These are phyloP conservation scores for Pelargonium nanum DNA, from an alignment of 345 rosid genomes.

Conservation along the genomic window DNA sequence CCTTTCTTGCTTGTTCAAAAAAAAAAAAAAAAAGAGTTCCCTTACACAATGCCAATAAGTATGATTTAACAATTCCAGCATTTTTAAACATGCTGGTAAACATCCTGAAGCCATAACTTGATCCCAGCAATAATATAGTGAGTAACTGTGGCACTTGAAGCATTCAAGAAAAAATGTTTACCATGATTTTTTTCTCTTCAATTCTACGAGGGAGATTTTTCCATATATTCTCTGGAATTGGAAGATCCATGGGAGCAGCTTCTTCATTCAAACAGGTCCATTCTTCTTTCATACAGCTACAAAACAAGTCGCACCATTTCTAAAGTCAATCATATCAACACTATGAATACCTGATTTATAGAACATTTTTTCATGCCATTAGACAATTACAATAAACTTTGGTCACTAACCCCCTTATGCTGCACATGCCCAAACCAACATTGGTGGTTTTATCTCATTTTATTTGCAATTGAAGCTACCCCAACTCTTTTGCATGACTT, in stretches of 20 bases:
- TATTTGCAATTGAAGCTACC: too few relatives aligned
- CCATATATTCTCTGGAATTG: slow-evolving; percentile 54
- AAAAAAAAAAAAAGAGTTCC: too few relatives aligned
- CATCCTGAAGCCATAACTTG: too few relatives aligned
- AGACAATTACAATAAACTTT: background rate
- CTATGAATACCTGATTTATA: background rate
- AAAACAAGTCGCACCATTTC: slow-evolving; percentile 3
- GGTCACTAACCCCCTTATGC: too few relatives aligned
- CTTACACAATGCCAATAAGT: too few relatives aligned
- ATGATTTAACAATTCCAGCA: too few relatives aligned
- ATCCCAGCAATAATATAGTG: background rate
- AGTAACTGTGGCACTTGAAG: background rate
- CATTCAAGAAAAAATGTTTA: slow-evolving; percentile 11
- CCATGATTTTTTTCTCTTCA: slow-evolving; percentile 37
- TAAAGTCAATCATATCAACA: slow-evolving; percentile 1
- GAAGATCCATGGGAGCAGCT: slow-evolving; percentile 38
- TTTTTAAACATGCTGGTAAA: too few relatives aligned
- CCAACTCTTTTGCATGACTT: too few relatives aligned
- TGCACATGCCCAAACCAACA: too few relatives aligned
- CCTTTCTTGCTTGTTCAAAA: too few relatives aligned
- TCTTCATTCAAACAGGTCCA: slow-evolving; percentile 57
- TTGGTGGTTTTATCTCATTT: too few relatives aligned
- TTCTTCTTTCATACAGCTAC: slow-evolving; percentile 67
- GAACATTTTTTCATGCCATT: background rate
- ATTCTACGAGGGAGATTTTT: slow-evolving; percentile 47